A percentile compares a stretch with the other conserved stretches of the same genome.
These are phyloP conservation scores for Paulownia fortunei DNA, from an alignment of 257 asterid species.

Conservation along the genomic window DNA sequence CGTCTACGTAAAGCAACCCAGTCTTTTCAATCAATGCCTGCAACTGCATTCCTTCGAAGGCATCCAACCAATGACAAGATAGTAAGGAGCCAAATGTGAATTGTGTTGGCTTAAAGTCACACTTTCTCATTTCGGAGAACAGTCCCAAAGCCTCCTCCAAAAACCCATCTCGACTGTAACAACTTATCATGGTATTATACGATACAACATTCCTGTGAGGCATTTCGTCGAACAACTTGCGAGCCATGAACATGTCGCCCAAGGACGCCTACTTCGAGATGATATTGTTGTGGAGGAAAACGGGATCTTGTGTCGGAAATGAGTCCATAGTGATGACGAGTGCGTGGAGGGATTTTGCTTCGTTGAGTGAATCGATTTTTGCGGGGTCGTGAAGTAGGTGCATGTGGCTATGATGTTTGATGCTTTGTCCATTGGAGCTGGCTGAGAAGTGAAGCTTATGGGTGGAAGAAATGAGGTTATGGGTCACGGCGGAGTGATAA, in stretches of 20 bases:
- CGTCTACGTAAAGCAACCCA: conserved; percentile 52
- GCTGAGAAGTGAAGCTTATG: conserved; percentile 36
- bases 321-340: conserved; percentile 57
- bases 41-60: conserved; percentile 60
- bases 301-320: conserved; percentile 46
- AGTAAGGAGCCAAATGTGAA: conserved; percentile 67
- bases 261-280: conserved; percentile 39
- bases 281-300: conserved; percentile 62
- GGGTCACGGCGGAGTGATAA: background rate
- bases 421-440: conserved; percentile 40
- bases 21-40: conserved; percentile 64
- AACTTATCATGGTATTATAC: conserved; percentile 69
- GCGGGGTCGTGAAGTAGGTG: conserved; percentile 56
- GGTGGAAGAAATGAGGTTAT: conserved; percentile 22
- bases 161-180: conserved; percentile 50
- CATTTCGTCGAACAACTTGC: conserved; percentile 73
- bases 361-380: conserved; percentile 45
- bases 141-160: conserved; percentile 51
- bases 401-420: conserved; percentile 41
- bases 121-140: conserved; percentile 62
- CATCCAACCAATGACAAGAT: conserved; percentile 51
- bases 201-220: conserved; percentile 61
- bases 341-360: conserved; percentile 66
- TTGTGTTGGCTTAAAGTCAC: conserved; percentile 58
- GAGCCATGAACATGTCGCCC: conserved; percentile 50